Conservation (phyloP, 768 basidiomycete species). For the Leccinum truebloodii region DNA sequence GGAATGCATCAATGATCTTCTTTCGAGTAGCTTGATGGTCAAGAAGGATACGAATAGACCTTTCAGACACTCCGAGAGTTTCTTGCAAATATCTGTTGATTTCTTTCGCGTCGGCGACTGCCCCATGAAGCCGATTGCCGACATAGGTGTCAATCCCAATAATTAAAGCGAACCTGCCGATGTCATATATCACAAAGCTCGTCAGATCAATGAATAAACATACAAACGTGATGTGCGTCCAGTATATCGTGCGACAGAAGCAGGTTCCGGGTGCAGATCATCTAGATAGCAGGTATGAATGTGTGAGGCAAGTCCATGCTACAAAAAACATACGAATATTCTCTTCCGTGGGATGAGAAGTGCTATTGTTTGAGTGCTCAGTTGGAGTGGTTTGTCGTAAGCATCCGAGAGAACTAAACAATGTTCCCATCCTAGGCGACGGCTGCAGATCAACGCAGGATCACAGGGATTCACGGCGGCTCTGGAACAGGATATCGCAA, state of each 20-base stretch:
- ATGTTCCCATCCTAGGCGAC: neutral
- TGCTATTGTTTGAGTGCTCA: neutral
- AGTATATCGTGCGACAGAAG: neutral
- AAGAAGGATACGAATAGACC: constrained; percentile 40
- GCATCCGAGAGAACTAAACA: neutral
- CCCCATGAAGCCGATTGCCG: constrained; percentile 33
- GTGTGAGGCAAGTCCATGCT: neutral
- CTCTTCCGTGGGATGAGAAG: neutral
- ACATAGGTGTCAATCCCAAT: constrained; percentile 45
- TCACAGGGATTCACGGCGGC: neutral
- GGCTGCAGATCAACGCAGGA: neutral
- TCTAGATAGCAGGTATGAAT: neutral
- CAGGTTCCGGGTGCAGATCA: neutral
- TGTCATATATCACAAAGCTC: no score
- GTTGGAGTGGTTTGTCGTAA: neutral
- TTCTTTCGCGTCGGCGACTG: constrained; percentile 41
- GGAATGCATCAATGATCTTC: constrained; percentile 32
- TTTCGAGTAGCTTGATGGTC: constrained; percentile 38
- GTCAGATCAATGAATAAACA: neutral
- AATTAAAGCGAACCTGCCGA: constrained; percentile 38
- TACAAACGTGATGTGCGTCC: neutral
- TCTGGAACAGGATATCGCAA: neutral
- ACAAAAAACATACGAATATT: neutral
- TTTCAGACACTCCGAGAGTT: constrained; percentile 30
- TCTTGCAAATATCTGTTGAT: constrained; percentile 36